phyloP scores from a whole-genome alignment of 2,329 filamentous ascomycete species.

The Intubia oerlemansii region DNA sequence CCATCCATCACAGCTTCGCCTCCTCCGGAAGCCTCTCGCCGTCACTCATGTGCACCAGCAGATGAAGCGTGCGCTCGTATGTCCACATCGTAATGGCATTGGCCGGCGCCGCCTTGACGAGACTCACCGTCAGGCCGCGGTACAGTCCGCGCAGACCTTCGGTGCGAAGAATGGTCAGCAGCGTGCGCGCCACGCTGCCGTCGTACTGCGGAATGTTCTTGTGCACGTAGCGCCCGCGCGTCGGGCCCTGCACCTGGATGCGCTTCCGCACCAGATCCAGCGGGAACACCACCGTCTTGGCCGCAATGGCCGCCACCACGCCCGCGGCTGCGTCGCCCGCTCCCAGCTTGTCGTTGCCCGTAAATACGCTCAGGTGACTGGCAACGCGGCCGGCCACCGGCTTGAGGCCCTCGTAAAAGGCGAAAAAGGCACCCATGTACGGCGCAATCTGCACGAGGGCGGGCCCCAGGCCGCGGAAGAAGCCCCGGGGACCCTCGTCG shows the following conservation, averaged over 20 bases:
- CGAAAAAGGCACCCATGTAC: constrained; percentile 95
- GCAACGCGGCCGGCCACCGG: background rate
- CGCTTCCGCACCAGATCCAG: constrained; percentile 83
- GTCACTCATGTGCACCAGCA: too few relatives aligned
- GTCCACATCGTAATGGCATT: constrained; percentile 91
- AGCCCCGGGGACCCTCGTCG: constrained; percentile 57
- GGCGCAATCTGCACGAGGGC: constrained; percentile 76
- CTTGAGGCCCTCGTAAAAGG: constrained; percentile 55
- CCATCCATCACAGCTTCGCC: background rate
- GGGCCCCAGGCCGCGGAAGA: constrained; percentile 72
- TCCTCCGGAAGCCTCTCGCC: constrained; percentile 1
- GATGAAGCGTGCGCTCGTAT: constrained; percentile 54
- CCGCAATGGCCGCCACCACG: constrained; percentile 52
- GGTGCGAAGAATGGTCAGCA: constrained; percentile 42
- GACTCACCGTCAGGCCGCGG: constrained; percentile 65
- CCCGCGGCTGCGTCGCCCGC: constrained; percentile 71
- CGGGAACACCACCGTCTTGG: constrained; percentile 83
- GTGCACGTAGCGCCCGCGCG: constrained; percentile 56
- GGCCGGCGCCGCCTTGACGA: constrained; percentile 85
- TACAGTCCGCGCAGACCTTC: constrained; percentile 73
- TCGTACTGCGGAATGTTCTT: constrained; percentile 73
- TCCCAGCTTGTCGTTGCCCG: constrained; percentile 21
- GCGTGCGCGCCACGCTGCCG: constrained; percentile 40
- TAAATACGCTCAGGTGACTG: constrained; percentile 8
- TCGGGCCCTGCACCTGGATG: constrained; percentile 88